Conservation (phyloP, 306 rosid genomes). For the Hylodesmum podocarpum region DNA sequence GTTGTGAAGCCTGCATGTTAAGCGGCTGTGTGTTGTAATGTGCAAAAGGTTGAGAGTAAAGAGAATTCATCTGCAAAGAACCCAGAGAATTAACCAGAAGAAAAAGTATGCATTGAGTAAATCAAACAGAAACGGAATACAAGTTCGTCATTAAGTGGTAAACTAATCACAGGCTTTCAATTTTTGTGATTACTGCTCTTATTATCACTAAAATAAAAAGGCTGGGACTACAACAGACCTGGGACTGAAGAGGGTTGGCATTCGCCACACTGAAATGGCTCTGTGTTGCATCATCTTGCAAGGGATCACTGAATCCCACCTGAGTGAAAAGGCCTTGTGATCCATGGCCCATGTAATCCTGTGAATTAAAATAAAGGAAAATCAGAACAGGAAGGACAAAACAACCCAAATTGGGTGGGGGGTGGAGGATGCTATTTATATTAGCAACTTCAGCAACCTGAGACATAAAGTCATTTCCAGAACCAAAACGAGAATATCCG, state of each 20-base stretch:
- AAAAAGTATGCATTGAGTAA: neutral
- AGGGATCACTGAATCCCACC: conserved; percentile 87
- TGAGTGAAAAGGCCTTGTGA: conserved; percentile 94
- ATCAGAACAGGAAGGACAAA: conserved; percentile 11
- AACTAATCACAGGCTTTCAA: neutral
- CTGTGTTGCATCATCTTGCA: conserved; percentile 87
- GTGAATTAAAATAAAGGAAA: conserved; percentile 21
- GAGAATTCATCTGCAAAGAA: conserved; percentile 76
- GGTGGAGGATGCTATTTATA: neutral
- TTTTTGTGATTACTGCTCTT: neutral
- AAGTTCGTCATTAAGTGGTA: neutral
- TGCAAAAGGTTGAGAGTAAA: conserved; percentile 94
- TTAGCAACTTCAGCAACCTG: conserved; percentile 58
- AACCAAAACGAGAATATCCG: conserved; percentile 90
- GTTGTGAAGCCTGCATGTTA: conserved; percentile 83
- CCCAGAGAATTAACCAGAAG: neutral
- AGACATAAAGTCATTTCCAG: conserved; percentile 97
- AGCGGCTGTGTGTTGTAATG: conserved; percentile 93
- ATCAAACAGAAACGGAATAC: conserved; percentile 2
- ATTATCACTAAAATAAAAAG: neutral
- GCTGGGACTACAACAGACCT: conserved; percentile 55
- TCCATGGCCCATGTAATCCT: conserved; percentile 97
- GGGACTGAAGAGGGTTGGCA: conserved; percentile 91
- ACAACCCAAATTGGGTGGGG: neutral
- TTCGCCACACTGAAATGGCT: conserved; percentile 75